Evolutionary conservation across 495 filamentous ascomycete species (phyloP), one percentile per base, ranked within the genome.

Genomic region (Lepraria neglecta): DNA sequence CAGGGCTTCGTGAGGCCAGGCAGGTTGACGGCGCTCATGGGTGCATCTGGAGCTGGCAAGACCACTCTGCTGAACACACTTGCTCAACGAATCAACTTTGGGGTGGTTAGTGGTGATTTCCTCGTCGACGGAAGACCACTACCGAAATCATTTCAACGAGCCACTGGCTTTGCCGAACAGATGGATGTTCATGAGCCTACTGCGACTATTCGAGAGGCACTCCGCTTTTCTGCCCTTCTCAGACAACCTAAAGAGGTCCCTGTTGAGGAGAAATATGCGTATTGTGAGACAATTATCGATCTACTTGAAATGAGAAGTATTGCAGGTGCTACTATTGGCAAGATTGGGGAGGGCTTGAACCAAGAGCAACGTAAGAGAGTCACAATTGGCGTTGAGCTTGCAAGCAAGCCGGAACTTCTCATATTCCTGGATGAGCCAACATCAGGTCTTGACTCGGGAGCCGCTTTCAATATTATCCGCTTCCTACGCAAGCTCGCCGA

Each of bases 351-450:
- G 14, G 91, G 92, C n/a, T 78, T 96, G 28, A 89, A 88, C 6
- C 88, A 95, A n/a, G 91, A 95, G 68, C 87, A 95, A 70, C 77
- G 91, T 5, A 96, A 96, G 73, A 85, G 89, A 35, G 88, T 95
- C 4, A 95, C 90, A 0, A 96, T 96, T 58, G 91, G 88, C 28
- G 89, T 95, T 30, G 91, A 95, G 69, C 77, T 95, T 14, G 90
- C 89, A 4, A 88, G 90, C 9, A 91, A 91, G 67, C 92, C 92
- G 0, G 80, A 92, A 63, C 80, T 96, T 3, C 78, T 96, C 0
- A 78, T 96, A 11, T 96, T 96, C 74, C 73, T 96, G 15, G 91
- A 96, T 65, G 92, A 96, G 67, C 92, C 92, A 0, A 97, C 92
- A 1, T 89, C 85, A 14, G 92, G 92, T 53, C 80, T 97, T 6